Evolutionary conservation across 2,329 filamentous ascomycete species (phyloP), one percentile per base, ranked within the genome.

Genomic region (Aureobasidium sp.): DNA sequence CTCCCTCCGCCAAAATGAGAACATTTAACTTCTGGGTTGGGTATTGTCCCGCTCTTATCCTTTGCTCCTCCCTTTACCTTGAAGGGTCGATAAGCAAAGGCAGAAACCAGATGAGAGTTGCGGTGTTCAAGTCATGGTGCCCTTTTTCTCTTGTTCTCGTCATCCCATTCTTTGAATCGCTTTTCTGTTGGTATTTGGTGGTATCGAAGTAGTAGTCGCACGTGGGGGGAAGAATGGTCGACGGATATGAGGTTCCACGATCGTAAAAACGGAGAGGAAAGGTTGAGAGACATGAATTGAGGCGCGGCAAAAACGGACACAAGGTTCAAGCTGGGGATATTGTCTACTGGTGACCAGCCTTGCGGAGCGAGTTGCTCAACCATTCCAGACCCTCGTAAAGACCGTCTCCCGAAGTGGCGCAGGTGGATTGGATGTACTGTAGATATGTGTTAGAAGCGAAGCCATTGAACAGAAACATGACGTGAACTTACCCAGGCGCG

Each of bases 341-440:
- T 52, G 58, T 68, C 67, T 75, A 80, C 71, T 78, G 74, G 76
- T 80, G 78, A 67, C 78, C 78, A 63, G 78, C 77, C 77, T 80
- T 80, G 76, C 78, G 78, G 71, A 80, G 78, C 66, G 78, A 79
- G 75, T 79, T 80, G 76, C 77, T 79, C 74, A 80, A 73, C 78
- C 78, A 80, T 71, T 81, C 92, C 74, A 97, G 90, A 87, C 93
- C 93, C 82, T 97, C 93, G 80, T 97, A 97, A 74, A 97, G 89
- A 91, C 93, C 93, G 79, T 97, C 94, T 85, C 93, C 93, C 69
- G 92, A 96, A 71, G 94, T 97, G 78, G 93, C 93, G 83, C 93
- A 97, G 77, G 94, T 97, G 69, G 93, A 96, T 91, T 97, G 93
- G 81, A 97, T 97, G 85, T 95, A 97, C 93, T 81, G 69, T 64